These are phyloP conservation scores for Conringia planisiliqua DNA, from an alignment of 345 rosid species.

Conservation along the genomic window DNA sequence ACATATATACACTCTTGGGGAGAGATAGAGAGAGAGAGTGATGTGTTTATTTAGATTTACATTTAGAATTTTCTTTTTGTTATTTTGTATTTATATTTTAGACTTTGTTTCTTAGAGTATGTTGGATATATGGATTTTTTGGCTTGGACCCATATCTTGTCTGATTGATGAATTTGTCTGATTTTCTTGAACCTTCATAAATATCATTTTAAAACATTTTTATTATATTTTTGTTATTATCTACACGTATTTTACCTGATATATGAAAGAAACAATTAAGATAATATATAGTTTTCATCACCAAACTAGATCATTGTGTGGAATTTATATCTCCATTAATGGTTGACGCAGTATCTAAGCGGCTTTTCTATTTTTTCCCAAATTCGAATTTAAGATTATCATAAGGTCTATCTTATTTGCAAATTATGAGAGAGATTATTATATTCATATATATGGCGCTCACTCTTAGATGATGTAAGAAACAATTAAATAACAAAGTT, in stretches of 20 bases:
- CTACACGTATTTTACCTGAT: not conserved
- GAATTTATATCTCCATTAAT: not conserved
- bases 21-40: constrained; percentile 5
- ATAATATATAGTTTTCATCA: not conserved
- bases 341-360: not conserved
- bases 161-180: constrained; percentile 36
- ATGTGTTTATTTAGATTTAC: constrained; percentile 13
- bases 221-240: not conserved
- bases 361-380: not conserved
- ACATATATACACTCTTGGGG: constrained; percentile 6
- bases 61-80: constrained; percentile 37
- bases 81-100: constrained; percentile 35
- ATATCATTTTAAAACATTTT: not conserved
- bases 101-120: constrained; percentile 34
- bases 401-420: not conserved
- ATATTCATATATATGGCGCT: not conserved
- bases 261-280: not conserved
- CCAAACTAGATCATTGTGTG: not conserved
- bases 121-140: constrained; percentile 25
- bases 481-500: constrained; percentile 6
- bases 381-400: not conserved
- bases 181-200: constrained; percentile 32
- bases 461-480: constrained; percentile 8
- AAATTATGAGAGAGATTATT: not conserved
- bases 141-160: constrained; percentile 37